phyloP scores from a whole-genome alignment of 805 yeast species.

The Candida namnaoensis region DNA sequence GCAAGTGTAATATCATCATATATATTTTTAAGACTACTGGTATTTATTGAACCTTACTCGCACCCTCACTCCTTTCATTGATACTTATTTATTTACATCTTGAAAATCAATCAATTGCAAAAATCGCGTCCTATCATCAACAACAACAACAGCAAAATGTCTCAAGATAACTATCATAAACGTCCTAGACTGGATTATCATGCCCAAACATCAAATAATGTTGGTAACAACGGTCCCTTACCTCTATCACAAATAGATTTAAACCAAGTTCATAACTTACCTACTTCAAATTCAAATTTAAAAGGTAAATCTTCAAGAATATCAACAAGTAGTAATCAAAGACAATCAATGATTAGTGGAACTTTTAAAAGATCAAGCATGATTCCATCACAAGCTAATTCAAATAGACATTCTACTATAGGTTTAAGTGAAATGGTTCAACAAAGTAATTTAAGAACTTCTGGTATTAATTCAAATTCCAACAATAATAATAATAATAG shows the following conservation, averaged over 20 bases:
- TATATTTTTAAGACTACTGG: too few species aligned
- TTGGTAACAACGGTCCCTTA: constrained; percentile 6
- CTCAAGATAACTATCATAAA: constrained; percentile 16
- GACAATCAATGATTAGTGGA: constrained; percentile 20
- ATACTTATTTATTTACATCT: too few species aligned
- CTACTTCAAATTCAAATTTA: constrained; percentile 3
- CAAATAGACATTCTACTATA: constrained; percentile 12
- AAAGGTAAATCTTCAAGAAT: constrained; percentile 1
- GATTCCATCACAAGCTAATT: neutral
- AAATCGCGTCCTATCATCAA: too few species aligned
- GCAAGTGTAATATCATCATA: too few species aligned
- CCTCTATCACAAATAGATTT: constrained; percentile 16
- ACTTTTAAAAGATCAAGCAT: constrained; percentile 2
- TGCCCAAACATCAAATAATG: neutral
- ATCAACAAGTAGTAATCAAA: constrained; percentile 5
- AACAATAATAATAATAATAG: neutral
- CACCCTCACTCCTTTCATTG: too few species aligned
- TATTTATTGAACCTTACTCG: too few species aligned
- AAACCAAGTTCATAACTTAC: constrained; percentile 15
- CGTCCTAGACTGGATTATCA: neutral
- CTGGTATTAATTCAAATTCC: neutral
- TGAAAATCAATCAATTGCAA: too few species aligned
- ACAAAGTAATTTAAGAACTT: constrained; percentile 14
- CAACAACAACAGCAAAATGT: constrained; percentile 5
- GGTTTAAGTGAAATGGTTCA: constrained; percentile 19